Percentiles rank a stretch among this genome's conserved stretches.
Conservation (phyloP, 192 early-diverging fungal species). For the Umbelopsis sp. region DNA sequence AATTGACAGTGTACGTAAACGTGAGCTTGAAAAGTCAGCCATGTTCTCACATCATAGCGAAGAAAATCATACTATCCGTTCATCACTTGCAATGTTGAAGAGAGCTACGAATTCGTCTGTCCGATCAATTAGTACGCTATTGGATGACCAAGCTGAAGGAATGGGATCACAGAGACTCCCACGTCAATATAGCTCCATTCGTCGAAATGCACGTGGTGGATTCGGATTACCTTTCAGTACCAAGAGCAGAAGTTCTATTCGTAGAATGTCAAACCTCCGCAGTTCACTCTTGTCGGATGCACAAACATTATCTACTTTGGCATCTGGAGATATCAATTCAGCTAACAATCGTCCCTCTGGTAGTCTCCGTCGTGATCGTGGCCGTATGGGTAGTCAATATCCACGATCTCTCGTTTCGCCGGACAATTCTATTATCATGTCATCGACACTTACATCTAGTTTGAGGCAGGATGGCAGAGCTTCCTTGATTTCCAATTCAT, state of each 20-base stretch:
- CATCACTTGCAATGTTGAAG: neutral
- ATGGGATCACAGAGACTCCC: neutral
- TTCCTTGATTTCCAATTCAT: slow-evolving; percentile 29
- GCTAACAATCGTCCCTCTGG: neutral
- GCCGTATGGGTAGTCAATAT: neutral
- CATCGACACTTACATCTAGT: neutral
- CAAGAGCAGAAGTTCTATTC: slow-evolving; percentile 1
- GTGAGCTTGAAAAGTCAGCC: slow-evolving; percentile 19
- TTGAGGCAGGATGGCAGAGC: slow-evolving; percentile 11
- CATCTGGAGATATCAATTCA: neutral
- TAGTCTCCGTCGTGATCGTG: neutral
- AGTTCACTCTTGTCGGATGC: slow-evolving; percentile 1
- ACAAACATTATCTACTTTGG: neutral
- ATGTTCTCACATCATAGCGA: neutral
- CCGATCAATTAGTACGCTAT: neutral
- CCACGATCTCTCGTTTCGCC: neutral
- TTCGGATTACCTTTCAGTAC: neutral
- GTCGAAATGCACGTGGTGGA: neutral
- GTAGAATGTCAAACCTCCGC: neutral
- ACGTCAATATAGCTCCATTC: neutral
- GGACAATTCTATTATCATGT: neutral
- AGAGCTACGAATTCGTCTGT: neutral
- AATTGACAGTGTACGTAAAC: slow-evolving; percentile 26
- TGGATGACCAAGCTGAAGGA: neutral
- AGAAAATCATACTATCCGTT: slow-evolving; percentile 5